Conservation (phyloP, 257 asterid species). For the Ocimum tenuiflorum region DNA sequence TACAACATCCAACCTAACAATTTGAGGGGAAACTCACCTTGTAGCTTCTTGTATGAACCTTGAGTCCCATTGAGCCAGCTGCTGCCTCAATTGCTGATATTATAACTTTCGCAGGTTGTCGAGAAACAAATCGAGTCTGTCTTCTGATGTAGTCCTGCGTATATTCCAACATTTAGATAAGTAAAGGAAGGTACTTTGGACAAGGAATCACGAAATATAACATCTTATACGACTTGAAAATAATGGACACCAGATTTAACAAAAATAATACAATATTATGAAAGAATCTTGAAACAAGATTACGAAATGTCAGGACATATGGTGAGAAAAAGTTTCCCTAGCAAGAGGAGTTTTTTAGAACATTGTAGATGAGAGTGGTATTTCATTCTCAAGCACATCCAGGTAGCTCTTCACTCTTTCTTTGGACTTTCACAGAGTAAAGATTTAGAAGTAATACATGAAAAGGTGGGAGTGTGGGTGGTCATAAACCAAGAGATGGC, state of each 20-base stretch:
- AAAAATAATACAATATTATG: neutral
- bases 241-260: neutral
- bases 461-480: neutral
- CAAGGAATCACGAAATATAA: neutral
- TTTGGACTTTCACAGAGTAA: neutral
- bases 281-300: neutral
- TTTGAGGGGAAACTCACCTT: constrained; percentile 44
- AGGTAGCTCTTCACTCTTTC: neutral
- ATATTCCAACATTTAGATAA: constrained; percentile 3
- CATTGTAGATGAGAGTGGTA: neutral
- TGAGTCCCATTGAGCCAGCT: constrained; percentile 73
- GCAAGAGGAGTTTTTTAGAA: neutral
- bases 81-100: constrained; percentile 68
- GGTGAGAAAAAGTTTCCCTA: neutral
- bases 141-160: constrained; percentile 70
- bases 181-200: neutral
- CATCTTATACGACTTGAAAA: neutral
- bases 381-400: neutral
- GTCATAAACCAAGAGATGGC: neutral
- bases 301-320: neutral
- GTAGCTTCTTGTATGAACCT: constrained; percentile 68
- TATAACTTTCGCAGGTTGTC: constrained; percentile 68
- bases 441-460: neutral
- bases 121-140: constrained; percentile 96
- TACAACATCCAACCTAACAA: neutral